These are phyloP conservation scores for Kwoniella botswanensis DNA, from an alignment of 768 basidiomycete genomes.

Conservation along the genomic window DNA sequence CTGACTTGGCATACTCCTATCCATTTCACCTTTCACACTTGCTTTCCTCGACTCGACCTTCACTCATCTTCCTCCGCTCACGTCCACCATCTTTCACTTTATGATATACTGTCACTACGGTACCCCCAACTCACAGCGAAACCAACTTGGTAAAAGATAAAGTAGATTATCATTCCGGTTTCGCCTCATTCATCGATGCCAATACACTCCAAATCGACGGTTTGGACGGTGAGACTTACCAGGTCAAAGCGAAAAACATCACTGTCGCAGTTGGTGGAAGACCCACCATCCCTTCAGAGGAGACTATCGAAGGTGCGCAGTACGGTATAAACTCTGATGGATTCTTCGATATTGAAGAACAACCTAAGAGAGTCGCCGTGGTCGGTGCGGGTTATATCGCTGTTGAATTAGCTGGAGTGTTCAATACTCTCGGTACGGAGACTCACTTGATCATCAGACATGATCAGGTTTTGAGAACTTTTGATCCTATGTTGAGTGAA, in stretches of 20 bases:
- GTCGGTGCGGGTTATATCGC: slow-evolving; percentile 98
- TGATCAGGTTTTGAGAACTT: slow-evolving; percentile 87
- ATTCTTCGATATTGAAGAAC: slow-evolving; percentile 88
- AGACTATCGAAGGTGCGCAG: slow-evolving; percentile 79
- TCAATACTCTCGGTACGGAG: slow-evolving; percentile 87
- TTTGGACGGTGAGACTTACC: slow-evolving; percentile 68
- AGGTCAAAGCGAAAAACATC: slow-evolving; percentile 75
- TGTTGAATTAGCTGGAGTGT: slow-evolving; percentile 92
- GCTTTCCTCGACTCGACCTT: too few species aligned
- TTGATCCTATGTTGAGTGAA: slow-evolving; percentile 85
- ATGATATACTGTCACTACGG: too few species aligned
- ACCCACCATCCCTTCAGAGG: slow-evolving; percentile 77
- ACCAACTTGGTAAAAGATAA: slow-evolving; percentile 83
- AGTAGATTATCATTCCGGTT: slow-evolving; percentile 84
- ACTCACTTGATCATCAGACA: slow-evolving; percentile 90
- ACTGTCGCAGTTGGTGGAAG: slow-evolving; percentile 84
- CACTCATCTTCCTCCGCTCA: too few species aligned
- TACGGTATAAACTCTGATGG: slow-evolving; percentile 92
- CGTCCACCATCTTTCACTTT: too few species aligned
- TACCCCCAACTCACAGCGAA: slow-evolving; percentile 59
- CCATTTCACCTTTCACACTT: too few species aligned
- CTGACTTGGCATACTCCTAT: too few species aligned
- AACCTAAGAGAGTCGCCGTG: slow-evolving; percentile 90
- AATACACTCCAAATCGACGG: slow-evolving; percentile 74
- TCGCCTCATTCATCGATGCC: slow-evolving; percentile 72